Evolutionary conservation across 1,139 yeast species (phyloP).

Genomic region (Sugiyamaella neomexicana): DNA sequence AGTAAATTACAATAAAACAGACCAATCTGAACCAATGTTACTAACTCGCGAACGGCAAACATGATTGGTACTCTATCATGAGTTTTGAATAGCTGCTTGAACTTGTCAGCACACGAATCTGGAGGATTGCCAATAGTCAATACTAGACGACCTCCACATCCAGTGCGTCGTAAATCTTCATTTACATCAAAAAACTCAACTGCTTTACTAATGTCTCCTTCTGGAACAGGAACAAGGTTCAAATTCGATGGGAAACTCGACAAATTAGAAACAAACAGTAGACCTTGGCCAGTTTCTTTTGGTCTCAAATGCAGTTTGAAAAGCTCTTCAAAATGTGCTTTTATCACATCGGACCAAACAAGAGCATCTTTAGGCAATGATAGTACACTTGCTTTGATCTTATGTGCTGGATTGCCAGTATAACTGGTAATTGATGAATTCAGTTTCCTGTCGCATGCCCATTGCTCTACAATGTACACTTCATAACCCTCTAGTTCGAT

Average conservation of each 20-base stretch:
- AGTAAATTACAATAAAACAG: conserved; percentile 75
- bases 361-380: conserved; percentile 55
- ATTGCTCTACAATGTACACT: conserved; percentile 87
- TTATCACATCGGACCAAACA: conserved; percentile 58
- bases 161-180: conserved; percentile 70
- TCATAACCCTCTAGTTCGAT: conserved; percentile 62
- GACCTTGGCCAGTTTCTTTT: conserved; percentile 54
- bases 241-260: conserved; percentile 76
- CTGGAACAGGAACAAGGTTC: conserved; percentile 66
- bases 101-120: conserved; percentile 79
- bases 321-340: conserved; percentile 64
- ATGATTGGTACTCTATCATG: conserved; percentile 52
- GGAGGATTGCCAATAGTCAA: conserved; percentile 66
- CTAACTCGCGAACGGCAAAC: conserved; percentile 74
- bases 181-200: conserved; percentile 66
- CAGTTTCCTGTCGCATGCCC: conserved; percentile 74
- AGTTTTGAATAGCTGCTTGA: conserved; percentile 70
- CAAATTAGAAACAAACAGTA: conserved; percentile 75
- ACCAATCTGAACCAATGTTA: conserved; percentile 70
- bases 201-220: conserved; percentile 52
- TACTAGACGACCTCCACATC: conserved; percentile 85
- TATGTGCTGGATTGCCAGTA: conserved; percentile 75
- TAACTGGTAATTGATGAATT: conserved; percentile 73
- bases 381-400: conserved; percentile 60
- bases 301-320: conserved; percentile 59